Conservation (phyloP, 805 yeast genomes). For the Lachancea kluyveri region DNA sequence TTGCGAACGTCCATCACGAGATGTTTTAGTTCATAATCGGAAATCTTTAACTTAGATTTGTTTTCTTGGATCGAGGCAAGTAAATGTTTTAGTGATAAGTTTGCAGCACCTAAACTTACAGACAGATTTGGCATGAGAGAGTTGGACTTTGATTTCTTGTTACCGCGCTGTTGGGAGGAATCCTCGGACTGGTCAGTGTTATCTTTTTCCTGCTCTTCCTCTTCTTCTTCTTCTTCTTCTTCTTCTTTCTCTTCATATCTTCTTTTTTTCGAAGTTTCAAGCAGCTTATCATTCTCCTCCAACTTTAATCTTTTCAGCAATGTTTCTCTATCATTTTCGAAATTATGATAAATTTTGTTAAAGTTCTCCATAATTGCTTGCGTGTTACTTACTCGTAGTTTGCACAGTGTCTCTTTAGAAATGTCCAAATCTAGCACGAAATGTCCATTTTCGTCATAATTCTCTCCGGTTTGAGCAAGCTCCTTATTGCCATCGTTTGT, state of each 20-base stretch:
- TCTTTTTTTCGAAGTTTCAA: conserved; percentile 32
- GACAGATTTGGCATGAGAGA: conserved; percentile 21
- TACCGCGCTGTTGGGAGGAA: conserved; percentile 11
- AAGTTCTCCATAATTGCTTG: conserved; percentile 48
- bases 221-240: conserved; percentile 13
- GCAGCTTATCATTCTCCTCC: conserved; percentile 72
- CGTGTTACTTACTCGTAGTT: conserved; percentile 29
- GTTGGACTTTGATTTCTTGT: conserved; percentile 22
- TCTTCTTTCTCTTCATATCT: conserved; percentile 14
- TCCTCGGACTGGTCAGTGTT: no score
- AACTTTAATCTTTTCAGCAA: conserved; percentile 67
- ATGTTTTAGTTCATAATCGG: conserved; percentile 78
- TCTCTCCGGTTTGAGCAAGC: conserved; percentile 3
- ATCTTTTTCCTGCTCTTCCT: conserved; percentile 10
- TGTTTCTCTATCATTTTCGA: conserved; percentile 71
- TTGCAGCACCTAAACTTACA: conserved; percentile 64
- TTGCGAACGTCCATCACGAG: conserved; percentile 89
- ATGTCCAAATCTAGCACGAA: conserved; percentile 31
- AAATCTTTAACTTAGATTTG: conserved; percentile 65
- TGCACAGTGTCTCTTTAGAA: conserved; percentile 30
- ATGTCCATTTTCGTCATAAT: conserved; percentile 17
- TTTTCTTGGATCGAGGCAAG: conserved; percentile 71
- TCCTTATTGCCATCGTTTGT: conserved; percentile 3
- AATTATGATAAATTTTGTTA: conserved; percentile 67
- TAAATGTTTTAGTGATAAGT: conserved; percentile 71